Evolutionary conservation across 2,329 filamentous ascomycete genomes (phyloP).

Genomic region (Paramyrothecium sp.): DNA sequence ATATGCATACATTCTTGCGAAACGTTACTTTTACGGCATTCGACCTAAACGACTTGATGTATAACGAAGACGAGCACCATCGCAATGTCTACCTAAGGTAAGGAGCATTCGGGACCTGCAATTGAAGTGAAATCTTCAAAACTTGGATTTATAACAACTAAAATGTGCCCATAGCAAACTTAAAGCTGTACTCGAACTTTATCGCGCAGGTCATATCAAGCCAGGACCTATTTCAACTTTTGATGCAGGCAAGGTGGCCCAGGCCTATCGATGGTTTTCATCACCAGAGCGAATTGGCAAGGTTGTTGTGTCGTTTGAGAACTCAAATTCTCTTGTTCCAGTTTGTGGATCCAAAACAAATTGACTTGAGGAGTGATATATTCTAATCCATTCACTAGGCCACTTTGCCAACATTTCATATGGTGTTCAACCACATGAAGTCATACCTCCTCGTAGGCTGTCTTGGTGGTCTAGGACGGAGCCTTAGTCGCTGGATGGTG

Average conservation of each 20-base stretch:
- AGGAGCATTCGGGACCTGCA: no score
- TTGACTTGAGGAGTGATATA: no score
- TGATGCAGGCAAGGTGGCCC: neutral
- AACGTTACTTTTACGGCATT: conserved; percentile 27
- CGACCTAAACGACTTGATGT: conserved; percentile 9
- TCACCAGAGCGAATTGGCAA: no score
- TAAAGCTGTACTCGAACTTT: neutral
- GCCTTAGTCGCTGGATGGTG: neutral
- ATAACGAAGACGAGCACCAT: neutral
- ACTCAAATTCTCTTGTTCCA: no score
- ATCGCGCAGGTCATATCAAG: neutral
- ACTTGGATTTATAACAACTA: neutral
- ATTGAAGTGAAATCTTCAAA: no score
- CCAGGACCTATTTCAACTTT: neutral
- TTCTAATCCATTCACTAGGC: neutral
- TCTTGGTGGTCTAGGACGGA: neutral
- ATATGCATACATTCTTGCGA: conserved; percentile 32
- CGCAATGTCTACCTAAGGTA: neutral
- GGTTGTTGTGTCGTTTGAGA: no score
- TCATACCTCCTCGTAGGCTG: neutral
- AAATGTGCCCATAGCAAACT: neutral
- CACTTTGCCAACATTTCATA: neutral
- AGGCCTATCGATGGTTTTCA: no score
- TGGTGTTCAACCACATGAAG: neutral
- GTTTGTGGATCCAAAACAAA: no score